Conservation (phyloP, 345 rosid species). For the Leavenworthia alabamica region DNA sequence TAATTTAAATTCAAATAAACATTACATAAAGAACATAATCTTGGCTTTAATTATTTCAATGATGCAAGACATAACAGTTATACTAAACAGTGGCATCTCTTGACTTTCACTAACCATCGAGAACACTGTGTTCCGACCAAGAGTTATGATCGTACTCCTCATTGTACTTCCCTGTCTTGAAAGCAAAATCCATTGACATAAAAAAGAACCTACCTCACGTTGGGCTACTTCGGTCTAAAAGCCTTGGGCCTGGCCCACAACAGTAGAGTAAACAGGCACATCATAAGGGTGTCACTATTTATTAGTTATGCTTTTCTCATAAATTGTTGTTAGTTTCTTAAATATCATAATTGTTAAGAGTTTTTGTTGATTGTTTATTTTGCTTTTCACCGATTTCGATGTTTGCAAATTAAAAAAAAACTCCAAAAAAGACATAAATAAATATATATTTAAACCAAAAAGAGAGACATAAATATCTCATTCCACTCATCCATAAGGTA, state of each 20-base stretch:
- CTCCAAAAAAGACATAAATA: neutral
- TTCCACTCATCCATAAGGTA: neutral
- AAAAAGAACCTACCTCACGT: conserved; percentile 25
- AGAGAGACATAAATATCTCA: neutral
- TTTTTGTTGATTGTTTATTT: too few relatives aligned
- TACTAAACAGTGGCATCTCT: conserved; percentile 43
- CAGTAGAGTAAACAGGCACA: conserved; percentile 29
- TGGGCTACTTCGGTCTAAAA: conserved; percentile 27
- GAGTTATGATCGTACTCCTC: conserved; percentile 38
- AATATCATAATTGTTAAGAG: too few relatives aligned
- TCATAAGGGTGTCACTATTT: too few relatives aligned
- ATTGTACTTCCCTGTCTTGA: conserved; percentile 34
- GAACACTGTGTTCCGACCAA: conserved; percentile 38
- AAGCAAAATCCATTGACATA: conserved; percentile 41
- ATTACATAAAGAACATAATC: too few relatives aligned
- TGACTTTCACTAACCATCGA: conserved; percentile 34
- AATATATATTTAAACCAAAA: too few relatives aligned
- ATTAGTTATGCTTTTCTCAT: conserved; percentile 37
- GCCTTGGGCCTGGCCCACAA: conserved; percentile 40
- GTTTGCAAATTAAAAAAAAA: neutral
- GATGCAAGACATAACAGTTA: conserved; percentile 34
- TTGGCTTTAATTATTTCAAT: neutral
- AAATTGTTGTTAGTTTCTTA: too few relatives aligned
- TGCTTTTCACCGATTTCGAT: too few relatives aligned
- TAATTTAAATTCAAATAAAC: too few relatives aligned